Percentiles rank a stretch among this genome's conserved stretches.
These are phyloP conservation scores for Myriosclerotinia scirpicola DNA, from an alignment of 2,329 filamentous ascomycete genomes.

Conservation along the genomic window DNA sequence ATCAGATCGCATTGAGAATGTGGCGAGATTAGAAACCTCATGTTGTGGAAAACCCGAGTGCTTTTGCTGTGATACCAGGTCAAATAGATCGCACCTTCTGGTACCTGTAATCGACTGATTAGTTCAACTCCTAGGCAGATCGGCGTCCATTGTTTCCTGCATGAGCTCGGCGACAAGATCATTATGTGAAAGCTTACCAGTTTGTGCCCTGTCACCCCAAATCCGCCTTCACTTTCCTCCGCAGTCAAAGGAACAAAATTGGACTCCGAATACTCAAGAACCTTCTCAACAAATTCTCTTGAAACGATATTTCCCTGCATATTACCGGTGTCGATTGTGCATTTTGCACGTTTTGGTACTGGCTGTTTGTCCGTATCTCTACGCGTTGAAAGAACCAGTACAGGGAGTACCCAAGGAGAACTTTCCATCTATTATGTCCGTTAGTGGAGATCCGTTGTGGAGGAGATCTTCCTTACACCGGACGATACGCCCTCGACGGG, in stretches of 20 bases:
- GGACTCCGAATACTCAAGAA: slow-evolving; percentile 25
- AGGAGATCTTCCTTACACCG: neutral
- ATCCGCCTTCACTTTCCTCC: slow-evolving; percentile 24
- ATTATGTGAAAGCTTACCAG: neutral
- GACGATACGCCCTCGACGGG: neutral
- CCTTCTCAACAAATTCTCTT: slow-evolving; percentile 23
- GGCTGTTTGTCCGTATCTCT: slow-evolving; percentile 22
- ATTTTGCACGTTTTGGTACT: slow-evolving; percentile 26
- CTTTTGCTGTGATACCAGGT: slow-evolving; percentile 29
- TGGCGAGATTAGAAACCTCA: slow-evolving; percentile 30
- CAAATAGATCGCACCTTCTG: slow-evolving; percentile 29
- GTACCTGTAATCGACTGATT: slow-evolving; percentile 3
- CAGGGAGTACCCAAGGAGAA: slow-evolving; percentile 26
- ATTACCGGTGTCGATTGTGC: slow-evolving; percentile 33
- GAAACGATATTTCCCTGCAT: slow-evolving; percentile 32
- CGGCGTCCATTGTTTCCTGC: neutral
- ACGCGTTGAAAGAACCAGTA: slow-evolving; percentile 26
- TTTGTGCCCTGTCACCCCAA: slow-evolving; percentile 26
- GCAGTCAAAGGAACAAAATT: slow-evolving; percentile 25
- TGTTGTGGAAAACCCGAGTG: slow-evolving; percentile 31
- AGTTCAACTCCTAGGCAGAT: neutral
- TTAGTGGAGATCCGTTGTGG: neutral
- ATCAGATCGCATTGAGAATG: slow-evolving; percentile 27
- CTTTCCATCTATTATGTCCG: neutral
- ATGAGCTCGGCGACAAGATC: neutral